Evolutionary conservation across 495 filamentous ascomycete species (phyloP).

Genomic region (Penicillium egyptiacum): DNA sequence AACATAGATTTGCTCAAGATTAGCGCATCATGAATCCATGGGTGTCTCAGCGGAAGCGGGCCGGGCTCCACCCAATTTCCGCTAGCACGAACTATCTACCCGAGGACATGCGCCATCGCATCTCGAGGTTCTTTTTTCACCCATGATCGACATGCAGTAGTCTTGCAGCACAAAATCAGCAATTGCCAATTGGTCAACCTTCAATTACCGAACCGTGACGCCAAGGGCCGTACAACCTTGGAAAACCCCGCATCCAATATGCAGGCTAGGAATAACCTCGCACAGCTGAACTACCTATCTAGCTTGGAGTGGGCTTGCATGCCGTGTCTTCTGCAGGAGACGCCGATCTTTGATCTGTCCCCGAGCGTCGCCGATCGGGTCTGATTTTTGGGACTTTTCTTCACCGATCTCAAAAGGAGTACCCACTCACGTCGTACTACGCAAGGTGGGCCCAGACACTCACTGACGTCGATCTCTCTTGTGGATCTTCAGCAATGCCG

Average conservation of each 20-base stretch:
- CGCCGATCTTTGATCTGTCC: neutral
- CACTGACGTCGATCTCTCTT: neutral
- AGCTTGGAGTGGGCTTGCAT: neutral
- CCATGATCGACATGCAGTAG: slow-evolving; percentile 2
- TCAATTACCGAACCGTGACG: neutral
- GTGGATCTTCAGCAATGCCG: neutral
- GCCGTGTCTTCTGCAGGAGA: neutral
- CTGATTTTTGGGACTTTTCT: neutral
- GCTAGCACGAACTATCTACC: slow-evolving; percentile 8
- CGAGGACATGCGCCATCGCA: neutral
- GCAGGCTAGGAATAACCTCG: neutral
- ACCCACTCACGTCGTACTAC: neutral
- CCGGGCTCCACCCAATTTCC: neutral
- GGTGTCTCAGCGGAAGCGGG: slow-evolving; percentile 5
- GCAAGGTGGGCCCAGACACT: neutral
- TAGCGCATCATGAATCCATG: neutral
- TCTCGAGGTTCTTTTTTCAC: neutral
- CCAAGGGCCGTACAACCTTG: neutral
- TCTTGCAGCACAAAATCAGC: neutral
- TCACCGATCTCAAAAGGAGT: neutral
- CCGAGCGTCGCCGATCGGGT: neutral
- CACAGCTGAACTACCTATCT: neutral
- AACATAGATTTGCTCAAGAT: neutral
- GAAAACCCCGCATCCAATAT: neutral
- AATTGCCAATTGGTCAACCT: neutral